Evolutionary conservation across 2,329 filamentous ascomycete species (phyloP), one percentile per base, ranked within the genome.

Genomic region (Talaromyces sp.): DNA sequence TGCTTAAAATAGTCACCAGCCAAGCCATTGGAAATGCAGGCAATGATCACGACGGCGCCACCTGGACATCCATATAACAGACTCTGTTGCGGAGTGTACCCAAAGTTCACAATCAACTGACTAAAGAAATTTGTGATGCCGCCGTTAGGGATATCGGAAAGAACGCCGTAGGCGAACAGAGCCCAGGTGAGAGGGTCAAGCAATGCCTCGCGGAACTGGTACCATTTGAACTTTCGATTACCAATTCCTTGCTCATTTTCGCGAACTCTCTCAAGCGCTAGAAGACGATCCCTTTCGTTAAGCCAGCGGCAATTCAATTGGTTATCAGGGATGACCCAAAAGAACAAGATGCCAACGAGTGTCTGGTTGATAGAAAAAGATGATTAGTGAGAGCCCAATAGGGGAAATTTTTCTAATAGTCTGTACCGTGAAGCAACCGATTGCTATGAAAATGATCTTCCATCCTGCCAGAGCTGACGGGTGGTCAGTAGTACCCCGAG

Each of bases 121-220:
- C 39, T 60, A 43, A 45, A 60, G 57, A 47, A 60, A 11, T 60
- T 60, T 9, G 57, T 45, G 14, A 60, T 43, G 8, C 57, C 57
- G 70, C 71, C 67, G 85, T 85, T 84, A 0, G 84, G 82, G 47
- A 86, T 85, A 68, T 84, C 79, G 6, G 79, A 79, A 14, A 82
- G 74, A 5, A 85, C 68, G 2, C 83, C 82, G 68, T 82, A 85
- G 67, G 84, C 80, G 61, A 82, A 78, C 69, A 85, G 84, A 0
- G 82, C 81, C 84, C 84, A 57, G 35, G 31, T 41, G 16, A 39
- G 54, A 57, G 54, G 54, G 11, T 41, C 35, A 14, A 39, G 9
- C n/a, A 57, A 41, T 16, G 35, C 35, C 16, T 57, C 52, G 10
- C 14, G 31, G 16, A 37, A 37, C 39, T 57, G 33, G 19, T 56